A percentile compares a stretch with the other conserved stretches of the same genome.
These are phyloP conservation scores for Megacollybia marginata DNA, from an alignment of 768 basidiomycete species.

Conservation along the genomic window DNA sequence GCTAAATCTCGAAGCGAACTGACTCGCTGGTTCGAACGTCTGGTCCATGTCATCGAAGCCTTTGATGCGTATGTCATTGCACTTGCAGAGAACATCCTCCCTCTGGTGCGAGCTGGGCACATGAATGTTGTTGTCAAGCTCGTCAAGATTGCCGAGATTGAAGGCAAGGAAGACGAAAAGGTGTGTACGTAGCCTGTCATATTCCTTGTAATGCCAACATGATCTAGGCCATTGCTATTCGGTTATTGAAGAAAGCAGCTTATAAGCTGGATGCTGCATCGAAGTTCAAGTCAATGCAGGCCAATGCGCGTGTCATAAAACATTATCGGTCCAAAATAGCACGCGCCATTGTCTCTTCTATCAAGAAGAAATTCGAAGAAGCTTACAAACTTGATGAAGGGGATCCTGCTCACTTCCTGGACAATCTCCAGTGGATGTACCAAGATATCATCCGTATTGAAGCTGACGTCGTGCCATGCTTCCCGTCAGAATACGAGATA, in stretches of 20 bases:
- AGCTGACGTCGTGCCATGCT: slow-evolving; percentile 81
- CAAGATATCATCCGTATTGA: slow-evolving; percentile 93
- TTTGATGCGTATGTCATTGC: slow-evolving; percentile 84
- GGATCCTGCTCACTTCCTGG: slow-evolving; percentile 68
- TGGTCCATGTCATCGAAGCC: slow-evolving; percentile 69
- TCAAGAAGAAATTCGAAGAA: slow-evolving; percentile 61
- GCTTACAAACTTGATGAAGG: slow-evolving; percentile 56
- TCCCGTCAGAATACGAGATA: slow-evolving; percentile 90
- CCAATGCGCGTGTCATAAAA: slow-evolving; percentile 88
- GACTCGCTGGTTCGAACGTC: slow-evolving; percentile 74
- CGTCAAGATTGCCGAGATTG: slow-evolving; percentile 89
- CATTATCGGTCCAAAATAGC: slow-evolving; percentile 89
- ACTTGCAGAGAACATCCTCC: slow-evolving; percentile 69
- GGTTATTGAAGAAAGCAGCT: slow-evolving; percentile 82
- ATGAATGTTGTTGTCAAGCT: slow-evolving; percentile 86
- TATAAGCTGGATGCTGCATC: slow-evolving; percentile 89
- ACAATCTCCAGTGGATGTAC: slow-evolving; percentile 83
- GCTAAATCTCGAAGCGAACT: slow-evolving; percentile 60
- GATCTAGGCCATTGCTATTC: slow-evolving; percentile 80
- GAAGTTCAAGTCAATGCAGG: slow-evolving; percentile 90
- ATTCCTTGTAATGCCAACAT: slow-evolving; percentile 1
- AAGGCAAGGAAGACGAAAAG: slow-evolving; percentile 93
- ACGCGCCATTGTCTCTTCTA: slow-evolving; percentile 72
- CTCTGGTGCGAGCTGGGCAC: slow-evolving; percentile 73
- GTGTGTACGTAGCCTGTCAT: slow-evolving; percentile 26